Evolutionary conservation across 768 basidiomycete genomes (phyloP), one percentile per base, ranked within the genome.

Genomic region (Suillus cothurnatus): DNA sequence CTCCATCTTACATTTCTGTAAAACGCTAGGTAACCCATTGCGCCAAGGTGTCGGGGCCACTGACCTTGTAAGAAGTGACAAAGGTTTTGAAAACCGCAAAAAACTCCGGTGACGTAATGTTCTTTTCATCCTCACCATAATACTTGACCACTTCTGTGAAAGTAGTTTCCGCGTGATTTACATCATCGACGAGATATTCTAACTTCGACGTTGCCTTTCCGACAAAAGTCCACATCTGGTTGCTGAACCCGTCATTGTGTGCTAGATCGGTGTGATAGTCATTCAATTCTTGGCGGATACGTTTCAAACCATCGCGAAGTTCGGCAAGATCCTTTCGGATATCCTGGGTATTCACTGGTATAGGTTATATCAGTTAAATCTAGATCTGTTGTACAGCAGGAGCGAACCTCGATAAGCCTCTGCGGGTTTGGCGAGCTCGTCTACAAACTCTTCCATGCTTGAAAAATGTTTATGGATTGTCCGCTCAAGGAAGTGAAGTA

Each of bases 61-160:
- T 64, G 68, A 93, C 93, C 84, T 83, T 90, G 78, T 96, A 99
- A 2, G 95, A 97, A 0, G 91, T 96, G 32, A 96, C 86, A 71
- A 99, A 99, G 2, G 94, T 97, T 80, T 97, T 95, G 86, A 99
- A 98, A 70, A 97, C 89, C 15, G 89, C 94, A 78, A 94, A 99
- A 80, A 99, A 99, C 72, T 98, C 97, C 4, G 91, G 84, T 0
- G 95, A 94, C 57, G 90, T 79, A 86, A 91, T 88, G 67, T 82
- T 91, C 76, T 90, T 92, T 69, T 93, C 90, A 45, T 97, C 96
- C 77, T 99, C 97, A 14, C 96, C 95, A 72, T 92, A 99, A 73
- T 94, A 97, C 64, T 84, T 88, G 65, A 97, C 84, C 21, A 94
- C 95, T 67, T 97, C 94, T 39, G 84, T 83, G 73, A 95, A 95